These are phyloP conservation scores for Fusarium hainanense DNA, from an alignment of 2,329 filamentous ascomycete species.

Conservation along the genomic window DNA sequence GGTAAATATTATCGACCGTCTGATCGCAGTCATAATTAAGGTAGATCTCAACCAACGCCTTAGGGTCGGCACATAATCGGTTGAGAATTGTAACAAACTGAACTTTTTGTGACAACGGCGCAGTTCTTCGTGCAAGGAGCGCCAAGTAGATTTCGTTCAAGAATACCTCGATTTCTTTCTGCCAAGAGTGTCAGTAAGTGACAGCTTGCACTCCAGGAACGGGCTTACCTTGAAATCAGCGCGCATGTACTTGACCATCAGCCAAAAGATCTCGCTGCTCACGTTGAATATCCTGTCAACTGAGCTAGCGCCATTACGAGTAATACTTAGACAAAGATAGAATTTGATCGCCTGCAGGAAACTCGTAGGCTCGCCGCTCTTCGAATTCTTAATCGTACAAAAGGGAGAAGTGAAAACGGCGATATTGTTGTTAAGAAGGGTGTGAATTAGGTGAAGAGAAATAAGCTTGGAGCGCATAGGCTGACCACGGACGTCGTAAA, in stretches of 20 bases:
- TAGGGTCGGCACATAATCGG: slow-evolving; percentile 84
- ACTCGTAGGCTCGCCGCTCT: slow-evolving; percentile 85
- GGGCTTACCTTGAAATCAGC: slow-evolving; percentile 84
- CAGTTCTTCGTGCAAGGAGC: slow-evolving; percentile 86
- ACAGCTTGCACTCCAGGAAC: neutral
- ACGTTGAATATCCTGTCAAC: slow-evolving; percentile 94
- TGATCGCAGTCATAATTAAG: slow-evolving; percentile 98
- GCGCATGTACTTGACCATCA: slow-evolving; percentile 94
- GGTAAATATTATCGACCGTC: slow-evolving; percentile 96
- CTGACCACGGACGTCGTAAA: slow-evolving; percentile 91
- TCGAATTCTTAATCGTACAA: slow-evolving; percentile 92
- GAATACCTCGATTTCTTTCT: slow-evolving; percentile 98
- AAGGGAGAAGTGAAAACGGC: slow-evolving; percentile 89
- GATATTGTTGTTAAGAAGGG: slow-evolving; percentile 93
- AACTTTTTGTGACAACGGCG: slow-evolving; percentile 89
- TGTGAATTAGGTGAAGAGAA: slow-evolving; percentile 94
- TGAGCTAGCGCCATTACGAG: slow-evolving; percentile 93
- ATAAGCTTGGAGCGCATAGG: slow-evolving; percentile 98
- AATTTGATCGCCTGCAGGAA: slow-evolving; percentile 97
- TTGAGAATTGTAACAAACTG: slow-evolving; percentile 90
- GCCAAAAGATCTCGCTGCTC: slow-evolving; percentile 96
- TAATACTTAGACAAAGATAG: slow-evolving; percentile 94
- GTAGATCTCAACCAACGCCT: slow-evolving; percentile 92
- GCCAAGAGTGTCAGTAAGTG: slow-evolving; percentile 44
- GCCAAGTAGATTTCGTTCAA: slow-evolving; percentile 96